Conservation (phyloP, 2,329 filamentous ascomycete species). For the Fusarium proliferatum region DNA sequence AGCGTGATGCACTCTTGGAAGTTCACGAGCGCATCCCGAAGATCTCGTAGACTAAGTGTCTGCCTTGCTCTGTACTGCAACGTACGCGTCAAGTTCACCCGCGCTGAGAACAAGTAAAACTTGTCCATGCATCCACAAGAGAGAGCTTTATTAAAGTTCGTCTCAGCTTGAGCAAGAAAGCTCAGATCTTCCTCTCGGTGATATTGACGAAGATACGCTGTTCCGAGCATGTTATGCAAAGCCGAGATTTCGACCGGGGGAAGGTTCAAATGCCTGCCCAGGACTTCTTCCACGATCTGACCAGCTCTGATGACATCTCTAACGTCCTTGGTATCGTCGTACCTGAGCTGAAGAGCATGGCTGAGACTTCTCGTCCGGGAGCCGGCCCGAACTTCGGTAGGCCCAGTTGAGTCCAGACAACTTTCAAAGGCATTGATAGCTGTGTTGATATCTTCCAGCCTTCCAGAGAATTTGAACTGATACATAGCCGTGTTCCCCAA, state of each 20-base stretch:
- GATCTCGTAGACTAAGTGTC: background rate
- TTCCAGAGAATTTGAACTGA: background rate
- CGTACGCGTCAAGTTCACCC: background rate
- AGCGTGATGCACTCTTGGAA: background rate
- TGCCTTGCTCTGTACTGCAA: background rate
- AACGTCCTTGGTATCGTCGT: background rate
- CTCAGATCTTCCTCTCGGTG: background rate
- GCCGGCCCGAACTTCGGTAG: background rate
- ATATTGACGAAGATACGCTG: background rate
- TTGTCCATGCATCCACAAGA: background rate
- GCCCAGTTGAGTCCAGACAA: background rate
- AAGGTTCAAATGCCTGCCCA: background rate
- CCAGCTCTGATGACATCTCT: background rate
- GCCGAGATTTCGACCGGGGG: background rate
- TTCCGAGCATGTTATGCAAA: background rate
- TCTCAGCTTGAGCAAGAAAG: background rate
- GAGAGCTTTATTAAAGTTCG: background rate
- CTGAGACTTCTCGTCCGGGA: background rate
- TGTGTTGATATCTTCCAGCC: background rate
- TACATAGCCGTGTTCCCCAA: background rate
- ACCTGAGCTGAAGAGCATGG: background rate
- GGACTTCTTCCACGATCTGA: background rate
- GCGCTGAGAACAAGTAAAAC: background rate
- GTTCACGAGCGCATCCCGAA: background rate
- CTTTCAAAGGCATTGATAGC: background rate